A percentile compares a stretch with the other conserved stretches of the same genome.
Evolutionary conservation across 1,284 basidiomycete species (phyloP).

Genomic region (Phlebopus sp.): DNA sequence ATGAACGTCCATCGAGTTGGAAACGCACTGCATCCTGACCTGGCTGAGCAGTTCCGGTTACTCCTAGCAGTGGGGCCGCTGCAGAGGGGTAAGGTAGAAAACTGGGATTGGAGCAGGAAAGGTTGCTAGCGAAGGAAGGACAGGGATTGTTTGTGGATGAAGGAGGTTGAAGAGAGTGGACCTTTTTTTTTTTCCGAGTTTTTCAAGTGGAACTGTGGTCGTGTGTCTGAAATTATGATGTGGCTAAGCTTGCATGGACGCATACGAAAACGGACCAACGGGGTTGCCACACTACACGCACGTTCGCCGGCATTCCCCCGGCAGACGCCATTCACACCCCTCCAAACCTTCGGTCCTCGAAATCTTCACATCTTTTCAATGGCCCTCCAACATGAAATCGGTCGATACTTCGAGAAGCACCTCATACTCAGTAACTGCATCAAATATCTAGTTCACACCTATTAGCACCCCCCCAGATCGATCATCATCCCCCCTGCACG

Average conservation of each 20-base stretch:
- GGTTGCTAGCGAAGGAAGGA: conserved; percentile 12
- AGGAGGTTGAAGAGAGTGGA: conserved; percentile 15
- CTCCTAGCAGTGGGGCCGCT: conserved; percentile 15
- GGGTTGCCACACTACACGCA: conserved; percentile 34
- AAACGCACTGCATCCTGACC: conserved; percentile 9
- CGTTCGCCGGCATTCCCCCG: conserved; percentile 38
- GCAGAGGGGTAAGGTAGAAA: conserved; percentile 9
- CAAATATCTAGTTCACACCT: too few relatives aligned
- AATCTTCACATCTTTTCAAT: background rate
- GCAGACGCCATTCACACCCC: conserved; percentile 16
- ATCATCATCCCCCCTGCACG: too few relatives aligned
- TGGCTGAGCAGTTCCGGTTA: conserved; percentile 1
- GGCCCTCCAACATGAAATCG: background rate
- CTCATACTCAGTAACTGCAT: too few relatives aligned
- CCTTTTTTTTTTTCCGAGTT: conserved; percentile 13
- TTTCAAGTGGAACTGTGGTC: conserved; percentile 31
- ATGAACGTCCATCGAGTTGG: conserved; percentile 8
- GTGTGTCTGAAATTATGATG: conserved; percentile 39
- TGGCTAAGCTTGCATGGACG: conserved; percentile 20
- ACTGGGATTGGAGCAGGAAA: background rate
- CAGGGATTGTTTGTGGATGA: conserved; percentile 6
- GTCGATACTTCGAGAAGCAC: too few relatives aligned
- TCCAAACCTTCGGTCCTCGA: conserved; percentile 12
- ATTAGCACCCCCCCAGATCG: too few relatives aligned
- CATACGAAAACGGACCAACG: conserved; percentile 22